Percentiles rank a stretch among this genome's conserved stretches.
phyloP scores from a whole-genome alignment of 805 yeast species.

The Schwanniomyces occidentalis region DNA sequence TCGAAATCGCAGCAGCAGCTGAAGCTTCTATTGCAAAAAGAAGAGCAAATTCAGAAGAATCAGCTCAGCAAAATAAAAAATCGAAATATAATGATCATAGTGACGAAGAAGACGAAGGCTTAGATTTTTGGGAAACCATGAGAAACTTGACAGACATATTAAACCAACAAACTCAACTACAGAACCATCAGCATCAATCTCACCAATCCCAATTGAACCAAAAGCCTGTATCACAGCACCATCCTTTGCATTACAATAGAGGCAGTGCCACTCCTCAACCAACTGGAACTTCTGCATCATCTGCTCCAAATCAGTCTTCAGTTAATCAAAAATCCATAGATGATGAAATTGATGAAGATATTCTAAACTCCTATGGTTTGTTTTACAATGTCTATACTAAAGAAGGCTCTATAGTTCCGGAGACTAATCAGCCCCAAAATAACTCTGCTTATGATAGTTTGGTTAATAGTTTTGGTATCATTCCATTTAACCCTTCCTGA shows the following conservation, averaged over 20 bases:
- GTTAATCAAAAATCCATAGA: conserved; percentile 6
- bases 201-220: conserved; percentile 4
- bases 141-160: conserved; percentile 47
- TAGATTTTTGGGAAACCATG: conserved; percentile 74
- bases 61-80: conserved; percentile 2
- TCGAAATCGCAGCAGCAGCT: conserved; percentile 36
- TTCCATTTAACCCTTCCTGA: conserved; percentile 45
- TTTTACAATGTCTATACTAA: conserved; percentile 37
- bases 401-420: conserved; percentile 30
- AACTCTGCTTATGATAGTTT: conserved; percentile 29
- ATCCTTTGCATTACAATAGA: conserved; percentile 44
- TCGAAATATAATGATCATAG: conserved; percentile 4
- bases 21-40: conserved; percentile 16
- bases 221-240: conserved; percentile 55
- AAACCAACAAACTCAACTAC: conserved; percentile 9
- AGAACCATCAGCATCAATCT: conserved; percentile 2
- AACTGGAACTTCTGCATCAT: conserved; percentile 9
- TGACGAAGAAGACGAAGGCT: conserved; percentile 58
- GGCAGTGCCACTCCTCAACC: conserved; percentile 18
- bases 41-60: not conserved
- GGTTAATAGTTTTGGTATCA: conserved; percentile 36
- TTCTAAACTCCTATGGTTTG: conserved; percentile 35
- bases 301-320: not conserved
- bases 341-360: conserved; percentile 38
- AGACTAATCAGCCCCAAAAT: conserved; percentile 9